Base-by-base conservation (phyloP, 73 alveolate genomes). In the Loxodes magnus region DNA sequence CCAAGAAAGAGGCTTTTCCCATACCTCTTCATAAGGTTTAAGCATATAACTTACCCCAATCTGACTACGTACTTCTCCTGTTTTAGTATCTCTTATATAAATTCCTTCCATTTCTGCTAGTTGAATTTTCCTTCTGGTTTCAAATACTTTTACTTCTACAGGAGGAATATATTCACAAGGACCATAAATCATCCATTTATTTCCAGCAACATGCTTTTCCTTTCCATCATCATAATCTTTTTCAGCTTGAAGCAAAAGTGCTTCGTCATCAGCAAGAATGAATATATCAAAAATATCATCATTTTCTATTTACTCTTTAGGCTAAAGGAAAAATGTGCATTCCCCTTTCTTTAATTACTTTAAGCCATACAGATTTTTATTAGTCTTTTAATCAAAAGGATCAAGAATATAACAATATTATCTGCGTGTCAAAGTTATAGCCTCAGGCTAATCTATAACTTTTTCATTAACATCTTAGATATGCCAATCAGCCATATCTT, bases 91-190 rank as follows among this genome's bases (percentile, higher is more conserved):
- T 76, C 90, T 59, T 3, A 81, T 77, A 41, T 81, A 81, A 33
- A 81, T 55, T 30, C 94, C 94, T 43, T 81, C 94, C 31, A 76
- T 81, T 20, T 79, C 90, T 27, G 61, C 87, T 4, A 81, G 64
- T 7, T 88, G 94, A 12, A 69, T 35, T 14, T 71, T 75, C 53
- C 64, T 65, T 54, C 90, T 67, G 35, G 61, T 61, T 51, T 81
- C 94, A 0, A 81, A 10, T 4, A 81, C 55, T 21, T 69, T 38
- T 3, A 81, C 71, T 48, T 77, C 70, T 25, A 35, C 65, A 12
- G 76, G 71, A 17, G 90, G 85, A 50, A 81, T 81, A 56, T 38
- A 81, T 29, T 81, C 89, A 25, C 82, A 30, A 10, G 94, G 94
- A 4, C 94, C 94, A 31, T 71, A 51, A 20, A 81, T 56, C 72